Percentiles rank a stretch among this genome's conserved stretches.
Conservation (phyloP, 768 basidiomycete species). For the Psilocybe sp. region DNA sequence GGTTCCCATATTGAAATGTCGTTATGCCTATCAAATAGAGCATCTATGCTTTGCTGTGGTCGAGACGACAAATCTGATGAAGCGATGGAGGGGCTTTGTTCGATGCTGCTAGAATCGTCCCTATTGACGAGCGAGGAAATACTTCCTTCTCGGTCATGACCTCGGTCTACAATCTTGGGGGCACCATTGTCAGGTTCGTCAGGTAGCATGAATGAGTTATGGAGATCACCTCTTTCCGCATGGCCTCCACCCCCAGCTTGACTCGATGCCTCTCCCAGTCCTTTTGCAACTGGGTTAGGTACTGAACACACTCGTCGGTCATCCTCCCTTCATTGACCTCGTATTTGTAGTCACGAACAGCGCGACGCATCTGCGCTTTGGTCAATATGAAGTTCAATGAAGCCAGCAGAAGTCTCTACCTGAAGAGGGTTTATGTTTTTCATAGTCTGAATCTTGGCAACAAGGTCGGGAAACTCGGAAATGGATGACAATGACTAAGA, state of each 20-base stretch:
- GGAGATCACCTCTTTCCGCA: slow-evolving; percentile 71
- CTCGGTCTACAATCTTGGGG: slow-evolving; percentile 62
- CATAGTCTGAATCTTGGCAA: slow-evolving; percentile 88
- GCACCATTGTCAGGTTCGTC: neutral
- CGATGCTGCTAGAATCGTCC: slow-evolving; percentile 33
- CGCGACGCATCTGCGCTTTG: slow-evolving; percentile 75
- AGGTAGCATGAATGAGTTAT: neutral
- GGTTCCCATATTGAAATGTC: slow-evolving; percentile 78
- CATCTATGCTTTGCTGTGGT: slow-evolving; percentile 64
- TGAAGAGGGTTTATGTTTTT: slow-evolving; percentile 89
- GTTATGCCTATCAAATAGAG: slow-evolving; percentile 69
- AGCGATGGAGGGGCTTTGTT: slow-evolving; percentile 32
- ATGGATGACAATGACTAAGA: slow-evolving; percentile 82
- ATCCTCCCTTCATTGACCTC: slow-evolving; percentile 91
- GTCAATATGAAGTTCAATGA: neutral
- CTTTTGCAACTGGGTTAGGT: slow-evolving; percentile 91
- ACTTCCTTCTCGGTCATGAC: slow-evolving; percentile 63
- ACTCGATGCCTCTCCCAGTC: slow-evolving; percentile 96
- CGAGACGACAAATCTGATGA: slow-evolving; percentile 32
- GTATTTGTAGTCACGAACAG: slow-evolving; percentile 89
- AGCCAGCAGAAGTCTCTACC: slow-evolving; percentile 31
- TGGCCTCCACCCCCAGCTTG: slow-evolving; percentile 79
- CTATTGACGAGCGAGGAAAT: slow-evolving; percentile 42
- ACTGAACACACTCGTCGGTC: slow-evolving; percentile 94
- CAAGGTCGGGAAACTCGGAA: slow-evolving; percentile 80